Conservation (phyloP, 306 rosid genomes). For the Trifolium dubium region DNA sequence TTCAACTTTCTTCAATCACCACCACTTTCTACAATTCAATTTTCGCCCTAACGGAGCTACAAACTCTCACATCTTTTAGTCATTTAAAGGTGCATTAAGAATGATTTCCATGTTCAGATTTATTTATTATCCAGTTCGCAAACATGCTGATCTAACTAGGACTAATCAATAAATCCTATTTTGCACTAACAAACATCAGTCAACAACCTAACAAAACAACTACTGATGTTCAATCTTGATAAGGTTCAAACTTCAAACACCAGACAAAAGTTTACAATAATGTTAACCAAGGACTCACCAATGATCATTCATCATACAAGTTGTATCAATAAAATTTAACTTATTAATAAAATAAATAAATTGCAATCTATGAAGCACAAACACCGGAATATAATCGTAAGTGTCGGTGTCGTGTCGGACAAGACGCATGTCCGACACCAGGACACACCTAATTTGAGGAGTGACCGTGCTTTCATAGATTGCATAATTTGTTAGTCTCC, state of each 20-base stretch:
- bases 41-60: conserved; percentile 7
- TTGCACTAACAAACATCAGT: neutral
- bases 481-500: no score
- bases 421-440: no score
- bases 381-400: no score
- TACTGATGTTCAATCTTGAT: neutral
- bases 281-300: conserved; percentile 15
- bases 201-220: conserved; percentile 1
- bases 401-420: no score
- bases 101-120: neutral
- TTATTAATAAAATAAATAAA: no score
- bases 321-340: neutral
- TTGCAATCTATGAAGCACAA: no score
- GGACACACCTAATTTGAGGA: no score
- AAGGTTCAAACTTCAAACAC: conserved; percentile 23
- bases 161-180: neutral
- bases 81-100: neutral
- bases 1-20: conserved; percentile 9
- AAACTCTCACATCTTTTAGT: neutral
- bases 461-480: no score
- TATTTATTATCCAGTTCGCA: neutral
- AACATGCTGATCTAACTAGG: neutral
- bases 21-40: conserved; percentile 10
- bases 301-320: conserved; percentile 7
- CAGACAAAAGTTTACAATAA: neutral